Percentiles rank a stretch among this genome's conserved stretches.
Conservation (phyloP, 805 yeast species). For the Suhomyces kilbournensis region DNA sequence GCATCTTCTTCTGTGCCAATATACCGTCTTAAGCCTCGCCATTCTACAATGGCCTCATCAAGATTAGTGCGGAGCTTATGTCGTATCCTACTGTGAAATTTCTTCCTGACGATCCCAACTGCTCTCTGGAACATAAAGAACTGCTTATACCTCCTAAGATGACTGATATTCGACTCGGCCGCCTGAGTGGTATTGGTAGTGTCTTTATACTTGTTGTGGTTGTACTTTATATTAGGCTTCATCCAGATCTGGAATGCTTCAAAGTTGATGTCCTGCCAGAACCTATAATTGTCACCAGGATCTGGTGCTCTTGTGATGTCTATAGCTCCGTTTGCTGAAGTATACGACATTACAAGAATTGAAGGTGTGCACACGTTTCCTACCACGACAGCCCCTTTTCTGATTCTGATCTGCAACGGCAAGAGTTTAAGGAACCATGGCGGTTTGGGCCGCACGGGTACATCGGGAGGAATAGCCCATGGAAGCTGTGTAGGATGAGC, state of each 20-base stretch:
- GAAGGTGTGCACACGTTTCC: slow-evolving; percentile 83
- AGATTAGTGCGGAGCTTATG: neutral
- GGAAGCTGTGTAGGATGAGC: neutral
- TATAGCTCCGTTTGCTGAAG: slow-evolving; percentile 49
- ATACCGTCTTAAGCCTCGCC: slow-evolving; percentile 82
- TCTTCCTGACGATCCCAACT: slow-evolving; percentile 2
- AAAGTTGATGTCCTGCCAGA: slow-evolving; percentile 43
- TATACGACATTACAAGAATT: slow-evolving; percentile 59
- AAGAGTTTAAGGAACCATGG: slow-evolving; percentile 31
- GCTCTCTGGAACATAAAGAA: slow-evolving; percentile 20
- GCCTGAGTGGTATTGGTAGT: neutral
- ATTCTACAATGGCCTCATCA: slow-evolving; percentile 27
- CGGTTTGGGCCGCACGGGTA: neutral
- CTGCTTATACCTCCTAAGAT: slow-evolving; percentile 17
- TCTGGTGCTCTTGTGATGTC: slow-evolving; percentile 53
- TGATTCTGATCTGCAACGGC: slow-evolving; percentile 62
- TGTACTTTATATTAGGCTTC: slow-evolving; percentile 69
- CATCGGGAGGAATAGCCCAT: neutral
- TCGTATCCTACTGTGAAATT: slow-evolving; percentile 1
- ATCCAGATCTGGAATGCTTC: slow-evolving; percentile 57
- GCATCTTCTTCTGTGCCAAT: slow-evolving; percentile 37
- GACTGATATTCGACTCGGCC: slow-evolving; percentile 1
- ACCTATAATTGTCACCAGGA: slow-evolving; percentile 54
- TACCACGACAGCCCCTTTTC: slow-evolving; percentile 67
- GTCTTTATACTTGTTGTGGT: slow-evolving; percentile 15